Evolutionary conservation across 2,329 filamentous ascomycete genomes (phyloP).

Genomic region (Neofusicoccum cordaticola): DNA sequence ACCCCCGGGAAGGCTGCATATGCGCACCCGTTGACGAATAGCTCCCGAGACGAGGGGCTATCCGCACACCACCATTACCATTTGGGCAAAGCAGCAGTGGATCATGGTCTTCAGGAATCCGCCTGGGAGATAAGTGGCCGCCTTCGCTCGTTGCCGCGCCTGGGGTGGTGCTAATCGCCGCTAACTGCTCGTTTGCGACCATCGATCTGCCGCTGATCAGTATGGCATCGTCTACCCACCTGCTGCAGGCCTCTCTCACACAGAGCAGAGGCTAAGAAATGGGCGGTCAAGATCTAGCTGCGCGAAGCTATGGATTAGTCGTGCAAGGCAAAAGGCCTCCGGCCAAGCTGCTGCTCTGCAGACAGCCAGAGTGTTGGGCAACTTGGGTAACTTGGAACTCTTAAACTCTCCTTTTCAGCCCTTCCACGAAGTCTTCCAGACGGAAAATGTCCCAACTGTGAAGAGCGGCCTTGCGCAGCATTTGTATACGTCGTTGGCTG

Average conservation of each 20-base stretch:
- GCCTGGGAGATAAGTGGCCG: background rate
- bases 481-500: background rate
- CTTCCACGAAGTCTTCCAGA: background rate
- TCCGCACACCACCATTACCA: background rate
- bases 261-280: too few species aligned
- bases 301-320: too few species aligned
- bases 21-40: constrained; percentile 6
- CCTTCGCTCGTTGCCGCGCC: background rate
- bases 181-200: too few species aligned
- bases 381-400: too few species aligned
- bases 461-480: background rate
- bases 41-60: background rate
- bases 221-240: too few species aligned
- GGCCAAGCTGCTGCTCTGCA: too few species aligned
- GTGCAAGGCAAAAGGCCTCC: too few species aligned
- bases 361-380: too few species aligned
- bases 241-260: too few species aligned
- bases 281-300: too few species aligned
- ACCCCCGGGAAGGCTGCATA: constrained; percentile 6
- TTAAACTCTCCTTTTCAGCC: background rate
- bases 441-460: background rate
- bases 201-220: too few species aligned
- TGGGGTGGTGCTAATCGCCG: background rate
- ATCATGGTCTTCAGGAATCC: background rate
- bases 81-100: background rate